Conservation (phyloP, 108 stramenopile genomes). For the Conticribra weissflogii region DNA sequence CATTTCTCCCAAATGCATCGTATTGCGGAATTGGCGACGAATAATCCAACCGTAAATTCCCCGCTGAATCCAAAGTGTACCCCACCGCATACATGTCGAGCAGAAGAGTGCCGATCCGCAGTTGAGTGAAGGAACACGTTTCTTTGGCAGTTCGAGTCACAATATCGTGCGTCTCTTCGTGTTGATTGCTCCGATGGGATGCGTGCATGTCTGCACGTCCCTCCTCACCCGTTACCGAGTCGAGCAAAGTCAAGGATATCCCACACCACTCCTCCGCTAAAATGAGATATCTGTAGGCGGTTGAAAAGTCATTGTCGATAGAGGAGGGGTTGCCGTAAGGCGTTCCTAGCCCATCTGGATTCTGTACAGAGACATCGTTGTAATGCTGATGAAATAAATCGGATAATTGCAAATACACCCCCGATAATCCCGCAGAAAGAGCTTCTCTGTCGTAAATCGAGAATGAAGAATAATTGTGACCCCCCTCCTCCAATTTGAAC, state of each 20-base stretch:
- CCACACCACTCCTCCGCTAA: background rate
- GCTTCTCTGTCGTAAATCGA: background rate
- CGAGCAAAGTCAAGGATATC: background rate
- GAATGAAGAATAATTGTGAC: background rate
- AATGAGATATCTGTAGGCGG: constrained; percentile 7
- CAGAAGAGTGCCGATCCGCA: constrained; percentile 2
- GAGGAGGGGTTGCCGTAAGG: too few relatives aligned
- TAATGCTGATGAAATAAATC: background rate
- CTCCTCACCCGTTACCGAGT: too few relatives aligned
- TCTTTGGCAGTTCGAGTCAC: background rate
- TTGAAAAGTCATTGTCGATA: background rate
- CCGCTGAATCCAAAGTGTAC: background rate
- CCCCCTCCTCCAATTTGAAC: background rate
- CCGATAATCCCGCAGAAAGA: background rate
- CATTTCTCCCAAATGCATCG: background rate
- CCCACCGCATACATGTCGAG: constrained; percentile 10
- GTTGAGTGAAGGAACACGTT: background rate
- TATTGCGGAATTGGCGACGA: background rate
- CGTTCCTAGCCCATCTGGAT: too few relatives aligned
- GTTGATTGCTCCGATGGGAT: background rate
- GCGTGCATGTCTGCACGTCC: background rate
- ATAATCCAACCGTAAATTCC: background rate
- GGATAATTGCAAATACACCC: background rate
- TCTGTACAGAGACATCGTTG: background rate
- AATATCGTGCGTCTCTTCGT: background rate